Percentiles rank a stretch among this genome's conserved stretches.
phyloP scores from a whole-genome alignment of 768 basidiomycete species.

The Mycena capillaripes region DNA sequence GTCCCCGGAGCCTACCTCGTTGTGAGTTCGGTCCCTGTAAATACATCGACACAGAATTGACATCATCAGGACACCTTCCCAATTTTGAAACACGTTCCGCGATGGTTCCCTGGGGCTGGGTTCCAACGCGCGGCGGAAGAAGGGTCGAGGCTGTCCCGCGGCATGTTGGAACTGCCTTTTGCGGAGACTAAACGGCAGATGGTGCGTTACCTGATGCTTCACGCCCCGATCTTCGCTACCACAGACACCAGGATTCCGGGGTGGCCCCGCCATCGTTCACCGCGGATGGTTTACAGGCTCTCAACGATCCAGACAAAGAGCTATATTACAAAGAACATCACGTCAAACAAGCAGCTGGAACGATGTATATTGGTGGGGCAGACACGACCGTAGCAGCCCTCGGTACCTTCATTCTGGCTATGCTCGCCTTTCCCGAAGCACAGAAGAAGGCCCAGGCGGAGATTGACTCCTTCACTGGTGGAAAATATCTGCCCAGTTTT shows the following conservation, averaged over 20 bases:
- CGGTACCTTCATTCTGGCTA: conserved; percentile 35
- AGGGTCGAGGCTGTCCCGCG: conserved; percentile 51
- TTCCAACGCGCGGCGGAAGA: conserved; percentile 55
- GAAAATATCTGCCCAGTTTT: conserved; percentile 50
- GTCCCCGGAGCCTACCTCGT: conserved; percentile 49
- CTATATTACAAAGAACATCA: not conserved
- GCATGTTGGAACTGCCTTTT: conserved; percentile 53
- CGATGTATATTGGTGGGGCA: not conserved
- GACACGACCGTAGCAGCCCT: not conserved
- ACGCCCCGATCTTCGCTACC: not conserved
- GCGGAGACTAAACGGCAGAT: conserved; percentile 40
- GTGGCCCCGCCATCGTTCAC: not conserved
- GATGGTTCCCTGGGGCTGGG: conserved; percentile 49
- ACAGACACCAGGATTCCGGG: not conserved
- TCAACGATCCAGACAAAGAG: not conserved
- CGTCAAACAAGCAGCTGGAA: not conserved
- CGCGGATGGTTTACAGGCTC: not conserved
- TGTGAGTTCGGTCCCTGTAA: conserved; percentile 22
- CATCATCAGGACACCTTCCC: conserved; percentile 15
- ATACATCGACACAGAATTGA: not conserved
- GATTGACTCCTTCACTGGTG: conserved; percentile 50
- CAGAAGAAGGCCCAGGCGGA: conserved; percentile 53
- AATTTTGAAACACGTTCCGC: conserved; percentile 40
- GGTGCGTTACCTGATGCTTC: too few relatives aligned
- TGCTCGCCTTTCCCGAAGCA: conserved; percentile 51